Evolutionary conservation across 192 early-diverging fungal species (phyloP).

Genomic region (Jimgerdemannia lactiflua): DNA sequence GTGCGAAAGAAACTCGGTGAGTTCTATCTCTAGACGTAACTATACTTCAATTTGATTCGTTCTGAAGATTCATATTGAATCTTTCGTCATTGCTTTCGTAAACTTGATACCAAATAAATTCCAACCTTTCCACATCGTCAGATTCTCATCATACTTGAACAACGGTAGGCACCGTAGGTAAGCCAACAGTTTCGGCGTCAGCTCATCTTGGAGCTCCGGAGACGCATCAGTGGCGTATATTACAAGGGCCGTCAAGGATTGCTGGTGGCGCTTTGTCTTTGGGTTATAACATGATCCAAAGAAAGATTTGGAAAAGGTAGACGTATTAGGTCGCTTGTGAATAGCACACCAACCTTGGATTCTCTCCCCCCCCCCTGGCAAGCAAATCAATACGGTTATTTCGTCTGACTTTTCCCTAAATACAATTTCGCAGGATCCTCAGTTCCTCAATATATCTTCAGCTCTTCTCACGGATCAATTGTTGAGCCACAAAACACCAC

Average conservation of each 20-base stretch:
- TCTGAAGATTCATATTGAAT: too few species aligned
- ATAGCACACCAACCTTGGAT: neutral
- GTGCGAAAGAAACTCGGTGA: neutral
- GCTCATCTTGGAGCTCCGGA: constrained; percentile 18
- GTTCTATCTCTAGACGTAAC: too few species aligned
- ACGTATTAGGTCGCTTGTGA: neutral
- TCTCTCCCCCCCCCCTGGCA: too few species aligned
- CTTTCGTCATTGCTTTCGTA: too few species aligned
- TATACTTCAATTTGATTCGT: too few species aligned
- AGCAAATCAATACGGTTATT: too few species aligned
- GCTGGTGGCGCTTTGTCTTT: constrained; percentile 28
- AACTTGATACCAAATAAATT: too few species aligned
- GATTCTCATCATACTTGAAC: constrained; percentile 18
- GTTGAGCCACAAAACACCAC: too few species aligned
- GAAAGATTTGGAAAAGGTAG: constrained; percentile 1
- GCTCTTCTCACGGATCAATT: too few species aligned
- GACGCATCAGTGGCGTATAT: constrained; percentile 22
- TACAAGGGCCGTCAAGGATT: constrained; percentile 25
- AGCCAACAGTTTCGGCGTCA: constrained; percentile 20
- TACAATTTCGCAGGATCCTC: too few species aligned
- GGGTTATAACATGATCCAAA: neutral
- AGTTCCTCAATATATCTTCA: too few species aligned
- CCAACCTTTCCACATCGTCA: constrained; percentile 28
- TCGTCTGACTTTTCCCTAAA: too few species aligned
- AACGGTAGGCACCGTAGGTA: constrained; percentile 29